Conservation (phyloP, 257 asterid genomes). For the Haberlea rhodopensis region DNA sequence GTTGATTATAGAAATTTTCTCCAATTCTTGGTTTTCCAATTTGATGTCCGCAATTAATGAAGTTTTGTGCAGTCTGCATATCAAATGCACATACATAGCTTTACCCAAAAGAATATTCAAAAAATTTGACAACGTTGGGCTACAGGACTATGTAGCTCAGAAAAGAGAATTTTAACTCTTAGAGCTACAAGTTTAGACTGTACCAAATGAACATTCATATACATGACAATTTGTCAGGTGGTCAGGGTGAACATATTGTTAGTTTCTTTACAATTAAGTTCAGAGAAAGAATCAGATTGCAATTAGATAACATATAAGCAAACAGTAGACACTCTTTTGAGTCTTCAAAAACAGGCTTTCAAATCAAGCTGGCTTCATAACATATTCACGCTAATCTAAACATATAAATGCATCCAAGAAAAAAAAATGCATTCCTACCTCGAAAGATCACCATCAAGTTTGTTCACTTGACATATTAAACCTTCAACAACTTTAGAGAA, state of each 20-base stretch:
- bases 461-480: slow-evolving; percentile 43
- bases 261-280: neutral
- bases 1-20: slow-evolving; percentile 57
- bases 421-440: slow-evolving; percentile 42
- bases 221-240: neutral
- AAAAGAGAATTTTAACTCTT: neutral
- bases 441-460: slow-evolving; percentile 47
- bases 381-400: neutral
- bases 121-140: neutral
- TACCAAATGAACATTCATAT: neutral
- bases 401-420: neutral
- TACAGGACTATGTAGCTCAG: neutral
- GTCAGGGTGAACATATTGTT: neutral
- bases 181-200: slow-evolving; percentile 1
- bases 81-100: slow-evolving; percentile 22
- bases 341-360: neutral
- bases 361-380: neutral
- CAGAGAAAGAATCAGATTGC: neutral
- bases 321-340: neutral
- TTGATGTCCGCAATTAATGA: slow-evolving; percentile 49
- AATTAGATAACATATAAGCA: no score
- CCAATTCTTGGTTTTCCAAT: slow-evolving; percentile 60
- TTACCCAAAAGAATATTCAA: neutral
- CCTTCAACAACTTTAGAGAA: slow-evolving; percentile 42
- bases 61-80: slow-evolving; percentile 63